These are phyloP conservation scores for Mediolabrus comicus DNA, from an alignment of 108 stramenopile species.

Conservation along the genomic window DNA sequence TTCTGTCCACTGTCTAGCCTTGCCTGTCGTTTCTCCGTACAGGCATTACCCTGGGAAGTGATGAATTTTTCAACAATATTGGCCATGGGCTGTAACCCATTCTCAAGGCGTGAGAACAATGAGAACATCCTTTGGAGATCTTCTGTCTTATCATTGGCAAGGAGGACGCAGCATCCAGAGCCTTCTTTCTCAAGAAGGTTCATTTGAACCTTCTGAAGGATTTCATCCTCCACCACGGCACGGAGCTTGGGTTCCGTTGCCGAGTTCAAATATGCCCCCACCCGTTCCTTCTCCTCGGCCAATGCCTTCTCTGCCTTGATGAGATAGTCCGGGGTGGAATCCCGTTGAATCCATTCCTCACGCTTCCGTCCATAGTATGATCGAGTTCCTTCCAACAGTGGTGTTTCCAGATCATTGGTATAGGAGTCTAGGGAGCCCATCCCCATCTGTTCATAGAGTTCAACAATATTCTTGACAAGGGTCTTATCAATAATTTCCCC, in stretches of 20 bases:
- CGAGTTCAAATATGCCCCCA: constrained; percentile 91
- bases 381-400: constrained; percentile 86
- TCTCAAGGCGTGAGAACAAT: constrained; percentile 92
- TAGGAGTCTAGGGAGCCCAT: constrained; percentile 94
- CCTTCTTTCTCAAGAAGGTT: constrained; percentile 96
- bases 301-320: constrained; percentile 96
- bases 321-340: constrained; percentile 96
- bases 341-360: constrained; percentile 94
- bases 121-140: constrained; percentile 97
- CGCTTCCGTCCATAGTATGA: constrained; percentile 92
- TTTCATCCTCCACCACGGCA: constrained; percentile 92
- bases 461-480: constrained; percentile 91
- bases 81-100: constrained; percentile 94
- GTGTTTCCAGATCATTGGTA: constrained; percentile 88
- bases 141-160: constrained; percentile 95
- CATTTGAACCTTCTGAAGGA: constrained; percentile 92
- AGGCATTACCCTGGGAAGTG: constrained; percentile 79
- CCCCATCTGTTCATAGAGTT: constrained; percentile 97
- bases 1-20: constrained; percentile 85
- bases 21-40: constrained; percentile 88
- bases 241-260: constrained; percentile 90
- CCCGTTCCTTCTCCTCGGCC: constrained; percentile 85
- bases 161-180: constrained; percentile 91
- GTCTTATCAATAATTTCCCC: constrained; percentile 93
- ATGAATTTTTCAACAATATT: constrained; percentile 86